Percentiles rank a stretch among this genome's conserved stretches.
Evolutionary conservation across 352 stramenopile genomes (phyloP).

Genomic region (Pythium myriotylum): DNA sequence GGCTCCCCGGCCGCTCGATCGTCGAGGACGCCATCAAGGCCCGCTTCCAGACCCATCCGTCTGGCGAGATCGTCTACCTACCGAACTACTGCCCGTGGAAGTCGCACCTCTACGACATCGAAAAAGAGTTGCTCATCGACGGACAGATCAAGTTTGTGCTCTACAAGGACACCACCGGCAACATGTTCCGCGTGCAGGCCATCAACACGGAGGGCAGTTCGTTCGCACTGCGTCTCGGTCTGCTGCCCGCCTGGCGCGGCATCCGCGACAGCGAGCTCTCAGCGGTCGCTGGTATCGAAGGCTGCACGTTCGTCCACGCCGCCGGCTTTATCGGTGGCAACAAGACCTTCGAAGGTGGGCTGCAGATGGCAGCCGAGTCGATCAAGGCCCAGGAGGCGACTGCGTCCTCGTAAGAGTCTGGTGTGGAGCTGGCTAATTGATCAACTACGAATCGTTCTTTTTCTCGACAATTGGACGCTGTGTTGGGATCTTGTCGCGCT

Average conservation of each 20-base stretch:
- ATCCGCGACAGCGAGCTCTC: conserved; percentile 94
- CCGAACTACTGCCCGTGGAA: conserved; percentile 95
- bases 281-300: conserved; percentile 87
- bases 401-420: background rate
- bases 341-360: conserved; percentile 93
- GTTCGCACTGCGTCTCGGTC: conserved; percentile 93
- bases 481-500: no score
- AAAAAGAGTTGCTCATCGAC: conserved; percentile 88
- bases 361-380: conserved; percentile 92
- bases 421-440: no score
- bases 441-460: no score
- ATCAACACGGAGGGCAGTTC: conserved; percentile 92
- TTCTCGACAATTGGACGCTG: no score
- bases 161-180: conserved; percentile 92
- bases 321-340: conserved; percentile 99
- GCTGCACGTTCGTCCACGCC: conserved; percentile 97
- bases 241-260: conserved; percentile 94
- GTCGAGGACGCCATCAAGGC: conserved; percentile 91
- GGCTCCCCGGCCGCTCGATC: conserved; percentile 93
- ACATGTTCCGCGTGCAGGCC: conserved; percentile 96
- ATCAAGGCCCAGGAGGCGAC: conserved; percentile 34
- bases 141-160: conserved; percentile 97
- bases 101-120: conserved; percentile 96
- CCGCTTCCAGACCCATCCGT: conserved; percentile 89
- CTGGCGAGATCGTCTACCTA: conserved; percentile 94